A percentile compares a stretch with the other conserved stretches of the same genome.
phyloP scores from a whole-genome alignment of 768 basidiomycete genomes.

The Favolaschia claudopus region DNA sequence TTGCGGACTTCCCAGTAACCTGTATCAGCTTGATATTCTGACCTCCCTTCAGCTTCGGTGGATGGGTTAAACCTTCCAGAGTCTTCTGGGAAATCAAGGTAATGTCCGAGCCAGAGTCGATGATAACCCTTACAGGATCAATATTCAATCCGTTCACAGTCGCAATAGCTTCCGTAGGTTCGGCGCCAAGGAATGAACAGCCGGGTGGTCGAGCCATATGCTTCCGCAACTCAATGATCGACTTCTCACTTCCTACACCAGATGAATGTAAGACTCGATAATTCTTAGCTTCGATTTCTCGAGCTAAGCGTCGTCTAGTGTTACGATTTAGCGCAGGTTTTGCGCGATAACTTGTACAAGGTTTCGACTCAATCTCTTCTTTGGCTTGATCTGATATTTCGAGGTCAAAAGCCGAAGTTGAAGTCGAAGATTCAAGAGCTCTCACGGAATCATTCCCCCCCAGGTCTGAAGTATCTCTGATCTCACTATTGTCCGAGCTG shows the following conservation, averaged over 20 bases:
- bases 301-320: background rate
- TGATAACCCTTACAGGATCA: conserved; percentile 17
- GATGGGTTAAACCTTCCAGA: conserved; percentile 2
- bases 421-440: background rate
- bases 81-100: conserved; percentile 39
- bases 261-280: background rate
- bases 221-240: conserved; percentile 26
- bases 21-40: conserved; percentile 40
- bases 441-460: background rate
- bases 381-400: background rate
- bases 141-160: conserved; percentile 4
- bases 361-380: background rate
- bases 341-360: background rate
- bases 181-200: conserved; percentile 40
- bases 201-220: conserved; percentile 36
- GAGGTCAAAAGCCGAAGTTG: too few relatives aligned
- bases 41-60: conserved; percentile 32
- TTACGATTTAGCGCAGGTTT: conserved; percentile 10
- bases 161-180: conserved; percentile 28
- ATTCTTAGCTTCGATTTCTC: conserved; percentile 5
- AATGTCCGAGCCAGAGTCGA: conserved; percentile 46
- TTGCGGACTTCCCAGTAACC: conserved; percentile 37
- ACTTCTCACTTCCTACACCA: background rate
- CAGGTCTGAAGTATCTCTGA: conserved; percentile 1
- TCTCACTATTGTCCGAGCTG: background rate